Percentiles rank a stretch among this genome's conserved stretches.
Evolutionary conservation across 2,329 filamentous ascomycete species (phyloP).

Genomic region (Colletotrichum neosansevieriae): DNA sequence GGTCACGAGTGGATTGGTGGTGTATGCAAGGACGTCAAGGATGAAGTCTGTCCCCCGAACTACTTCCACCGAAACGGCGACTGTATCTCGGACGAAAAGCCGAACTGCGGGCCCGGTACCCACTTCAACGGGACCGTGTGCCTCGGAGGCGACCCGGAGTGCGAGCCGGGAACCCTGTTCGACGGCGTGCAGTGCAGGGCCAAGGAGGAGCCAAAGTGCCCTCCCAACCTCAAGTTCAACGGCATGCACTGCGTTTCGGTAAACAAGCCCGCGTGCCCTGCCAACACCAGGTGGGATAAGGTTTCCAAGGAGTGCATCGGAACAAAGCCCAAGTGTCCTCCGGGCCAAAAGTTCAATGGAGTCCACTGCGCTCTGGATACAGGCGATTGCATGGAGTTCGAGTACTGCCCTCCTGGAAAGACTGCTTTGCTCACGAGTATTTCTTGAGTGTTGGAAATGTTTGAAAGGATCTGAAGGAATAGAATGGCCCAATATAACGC

Average conservation of each 20-base stretch:
- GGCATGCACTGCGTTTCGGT: rapidly evolving
- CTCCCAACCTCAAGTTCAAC: background rate
- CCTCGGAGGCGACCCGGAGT: background rate
- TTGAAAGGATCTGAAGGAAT: too few relatives aligned
- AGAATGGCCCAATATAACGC: too few relatives aligned
- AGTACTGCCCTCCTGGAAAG: background rate
- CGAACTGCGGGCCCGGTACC: background rate
- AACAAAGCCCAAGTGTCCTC: background rate
- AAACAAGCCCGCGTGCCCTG: background rate
- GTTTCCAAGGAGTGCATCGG: background rate
- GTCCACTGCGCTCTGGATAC: background rate
- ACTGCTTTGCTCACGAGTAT: background rate
- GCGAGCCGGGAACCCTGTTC: background rate
- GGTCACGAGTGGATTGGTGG: background rate
- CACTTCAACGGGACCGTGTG: background rate
- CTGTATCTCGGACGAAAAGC: background rate
- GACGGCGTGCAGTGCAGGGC: background rate
- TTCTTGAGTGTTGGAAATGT: background rate
- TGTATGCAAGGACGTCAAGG: background rate
- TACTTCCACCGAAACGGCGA: background rate
- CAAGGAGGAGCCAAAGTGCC: background rate
- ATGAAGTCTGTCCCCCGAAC: background rate
- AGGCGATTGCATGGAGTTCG: constrained; percentile 5
- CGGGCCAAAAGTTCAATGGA: background rate
- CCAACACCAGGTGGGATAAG: background rate